Conservation (phyloP, 2,329 filamentous ascomycete genomes). For the Ophiostoma piceae region DNA sequence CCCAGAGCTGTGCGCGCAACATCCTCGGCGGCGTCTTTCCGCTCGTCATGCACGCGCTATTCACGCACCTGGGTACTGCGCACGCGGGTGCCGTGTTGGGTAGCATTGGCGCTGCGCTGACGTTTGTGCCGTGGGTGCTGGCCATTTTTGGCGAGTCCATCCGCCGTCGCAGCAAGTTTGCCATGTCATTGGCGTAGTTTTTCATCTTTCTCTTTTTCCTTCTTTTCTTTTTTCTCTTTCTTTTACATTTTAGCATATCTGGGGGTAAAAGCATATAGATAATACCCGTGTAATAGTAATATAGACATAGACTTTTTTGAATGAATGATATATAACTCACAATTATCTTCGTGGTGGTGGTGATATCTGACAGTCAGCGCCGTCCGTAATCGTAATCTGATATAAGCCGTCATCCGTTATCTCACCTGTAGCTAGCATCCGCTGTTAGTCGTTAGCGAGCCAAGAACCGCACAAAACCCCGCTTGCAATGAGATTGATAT, state of each 20-base stretch:
- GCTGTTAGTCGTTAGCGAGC: background rate
- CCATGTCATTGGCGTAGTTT: slow-evolving; percentile 38
- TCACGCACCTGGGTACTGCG: slow-evolving; percentile 63
- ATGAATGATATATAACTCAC: background rate
- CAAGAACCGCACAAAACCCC: background rate
- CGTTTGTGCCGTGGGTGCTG: slow-evolving; percentile 80
- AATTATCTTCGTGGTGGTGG: background rate
- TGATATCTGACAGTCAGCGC: background rate
- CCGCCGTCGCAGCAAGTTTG: slow-evolving; percentile 69
- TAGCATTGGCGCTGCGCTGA: slow-evolving; percentile 62
- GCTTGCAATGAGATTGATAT: background rate
- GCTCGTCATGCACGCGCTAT: slow-evolving; percentile 68
- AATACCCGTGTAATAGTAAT: background rate
- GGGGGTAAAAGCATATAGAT: background rate
- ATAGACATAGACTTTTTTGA: background rate
- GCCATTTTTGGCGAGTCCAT: slow-evolving; percentile 74
- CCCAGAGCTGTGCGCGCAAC: slow-evolving; percentile 82
- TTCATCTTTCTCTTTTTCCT: too few species aligned
- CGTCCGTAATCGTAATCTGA: background rate
- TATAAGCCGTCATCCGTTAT: background rate
- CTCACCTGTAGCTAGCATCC: background rate
- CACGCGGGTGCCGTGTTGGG: slow-evolving; percentile 71
- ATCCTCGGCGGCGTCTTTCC: slow-evolving; percentile 77
- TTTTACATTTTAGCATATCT: too few species aligned
- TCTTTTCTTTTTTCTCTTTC: too few species aligned